Evolutionary conservation across 2,329 filamentous ascomycete genomes (phyloP).

Genomic region (Fusarium papillatum): DNA sequence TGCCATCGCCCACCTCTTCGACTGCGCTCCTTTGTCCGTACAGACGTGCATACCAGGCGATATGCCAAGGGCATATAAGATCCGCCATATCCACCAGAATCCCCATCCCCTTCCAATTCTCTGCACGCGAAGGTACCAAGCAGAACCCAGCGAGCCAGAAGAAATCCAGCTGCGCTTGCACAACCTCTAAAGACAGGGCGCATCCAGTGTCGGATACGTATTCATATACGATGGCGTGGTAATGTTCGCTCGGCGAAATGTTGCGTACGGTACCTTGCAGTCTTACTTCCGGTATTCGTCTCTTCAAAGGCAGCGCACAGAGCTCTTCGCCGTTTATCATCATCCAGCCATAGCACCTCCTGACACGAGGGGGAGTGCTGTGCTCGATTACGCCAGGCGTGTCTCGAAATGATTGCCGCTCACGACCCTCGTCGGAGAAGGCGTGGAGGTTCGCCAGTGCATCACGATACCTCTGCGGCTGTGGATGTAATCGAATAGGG

Average conservation of each 20-base stretch:
- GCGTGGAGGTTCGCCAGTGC: not conserved
- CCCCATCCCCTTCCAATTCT: not conserved
- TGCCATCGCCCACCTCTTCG: too few species aligned
- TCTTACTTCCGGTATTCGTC: not conserved
- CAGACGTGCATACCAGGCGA: not conserved
- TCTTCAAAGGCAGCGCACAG: not conserved
- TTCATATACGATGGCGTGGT: not conserved
- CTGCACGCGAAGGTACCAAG: not conserved
- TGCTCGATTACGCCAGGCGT: not conserved
- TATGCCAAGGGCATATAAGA: not conserved
- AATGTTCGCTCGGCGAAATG: not conserved
- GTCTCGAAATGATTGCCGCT: not conserved
- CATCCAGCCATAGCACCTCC: not conserved
- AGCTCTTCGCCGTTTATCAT: not conserved
- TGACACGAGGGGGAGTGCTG: not conserved
- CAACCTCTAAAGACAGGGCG: not conserved
- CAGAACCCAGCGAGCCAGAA: not conserved
- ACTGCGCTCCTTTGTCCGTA: not conserved
- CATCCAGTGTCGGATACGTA: not conserved
- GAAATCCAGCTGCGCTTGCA: not conserved
- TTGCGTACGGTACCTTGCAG: not conserved
- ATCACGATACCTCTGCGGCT: not conserved
- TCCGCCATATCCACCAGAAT: not conserved
- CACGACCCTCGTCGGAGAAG: not conserved
- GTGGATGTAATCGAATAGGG: not conserved